phyloP scores from a whole-genome alignment of 805 yeast species.

The Candida sonorensis region DNA sequence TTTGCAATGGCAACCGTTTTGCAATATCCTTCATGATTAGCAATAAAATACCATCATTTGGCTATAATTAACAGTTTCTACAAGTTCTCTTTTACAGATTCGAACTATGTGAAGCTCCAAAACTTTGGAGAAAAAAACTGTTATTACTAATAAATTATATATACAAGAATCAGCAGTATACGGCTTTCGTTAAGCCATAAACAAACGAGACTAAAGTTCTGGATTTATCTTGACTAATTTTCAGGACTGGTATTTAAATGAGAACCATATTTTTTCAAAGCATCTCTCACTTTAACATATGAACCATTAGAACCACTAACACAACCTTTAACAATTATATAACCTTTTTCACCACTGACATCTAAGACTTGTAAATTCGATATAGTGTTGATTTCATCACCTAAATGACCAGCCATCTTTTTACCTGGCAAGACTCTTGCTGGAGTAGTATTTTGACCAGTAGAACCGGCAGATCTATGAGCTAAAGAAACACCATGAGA shows the following conservation, averaged over 20 bases:
- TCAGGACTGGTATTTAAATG: slow-evolving; percentile 16
- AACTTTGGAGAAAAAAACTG: too few species aligned
- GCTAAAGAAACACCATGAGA: slow-evolving; percentile 93
- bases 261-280: slow-evolving; percentile 43
- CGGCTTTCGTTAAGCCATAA: too few species aligned
- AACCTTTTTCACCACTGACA: slow-evolving; percentile 75
- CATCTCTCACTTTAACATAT: slow-evolving; percentile 70
- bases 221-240: too few species aligned
- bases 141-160: too few species aligned
- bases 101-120: too few species aligned
- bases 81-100: too few species aligned
- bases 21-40: too few species aligned
- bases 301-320: slow-evolving; percentile 85
- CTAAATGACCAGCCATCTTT: slow-evolving; percentile 98
- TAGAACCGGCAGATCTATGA: slow-evolving; percentile 96
- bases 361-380: slow-evolving; percentile 73
- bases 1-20: too few species aligned
- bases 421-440: slow-evolving; percentile 95
- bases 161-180: too few species aligned
- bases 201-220: too few species aligned
- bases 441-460: slow-evolving; percentile 92
- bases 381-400: slow-evolving; percentile 64
- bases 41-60: too few species aligned
- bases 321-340: slow-evolving; percentile 78
- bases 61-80: too few species aligned